Base-by-base conservation (phyloP, 1,284 basidiomycete genomes). In the Rhodotorula glutinis region DNA sequence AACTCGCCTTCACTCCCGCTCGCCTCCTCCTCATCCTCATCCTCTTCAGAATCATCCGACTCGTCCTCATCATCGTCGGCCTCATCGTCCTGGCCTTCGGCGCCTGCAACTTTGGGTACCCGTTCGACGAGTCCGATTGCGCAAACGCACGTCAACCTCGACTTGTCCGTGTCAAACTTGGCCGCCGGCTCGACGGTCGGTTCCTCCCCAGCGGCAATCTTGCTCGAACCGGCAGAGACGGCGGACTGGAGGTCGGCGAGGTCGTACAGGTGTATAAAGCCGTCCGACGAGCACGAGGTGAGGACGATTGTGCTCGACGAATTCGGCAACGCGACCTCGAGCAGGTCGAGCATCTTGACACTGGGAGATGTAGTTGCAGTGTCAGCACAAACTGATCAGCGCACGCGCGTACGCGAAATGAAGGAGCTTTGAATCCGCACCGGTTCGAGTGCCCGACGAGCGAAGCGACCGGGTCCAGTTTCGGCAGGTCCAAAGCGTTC, bases 161-260 rank as follows among this genome's bases (percentile, higher is more conserved):
- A 90, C 14, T 89, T 90, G 72, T 91, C 91, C 0, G 90, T 89
- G 78, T 93, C 88, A 76, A 92, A 93, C 59, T 80, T 82, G 3
- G 84, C 84, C 2, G 86, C 80, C 0, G 91, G 86, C 46, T 79
- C 73, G 30, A 90, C 79, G 67, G 23, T 77, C 43, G 43, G 17
- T 47, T 76, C 74, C 66, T 80, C 78, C 59, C 72, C 14, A 63
- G 67, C 30, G 68, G 40, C 21, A 57, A n/a, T 33, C n/a, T 64
- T 53, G 56, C 51, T 63, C n/a, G 53, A 30, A 11, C 30, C 33
- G 16, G 21, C 0, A 43, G 21, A 2, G 55, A 29, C 25, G 44
- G 33, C 3, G 27, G n/a, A 8, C 8, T 23, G 80, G 3, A 88
- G 75, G 1, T 77, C 74, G 2, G 83, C 82, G 43, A 93, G 80